Conservation (phyloP, 768 basidiomycete genomes). For the Trametes elegans region DNA sequence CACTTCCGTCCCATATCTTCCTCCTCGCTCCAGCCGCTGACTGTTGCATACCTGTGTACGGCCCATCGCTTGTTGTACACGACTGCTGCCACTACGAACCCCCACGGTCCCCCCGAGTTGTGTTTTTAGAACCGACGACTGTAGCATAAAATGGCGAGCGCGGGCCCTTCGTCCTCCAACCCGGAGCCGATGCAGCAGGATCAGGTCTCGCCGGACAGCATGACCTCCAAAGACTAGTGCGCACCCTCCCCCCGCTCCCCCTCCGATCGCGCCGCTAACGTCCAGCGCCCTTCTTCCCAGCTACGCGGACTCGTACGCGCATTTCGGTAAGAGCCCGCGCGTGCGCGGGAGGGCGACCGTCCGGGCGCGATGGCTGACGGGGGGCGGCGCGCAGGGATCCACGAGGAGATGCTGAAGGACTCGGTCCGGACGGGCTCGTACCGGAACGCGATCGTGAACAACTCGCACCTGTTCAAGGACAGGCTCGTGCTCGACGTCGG, state of each 20-base stretch:
- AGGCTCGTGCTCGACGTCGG: constrained; percentile 98
- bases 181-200: constrained; percentile 26
- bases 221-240: constrained; percentile 91
- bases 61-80: neutral
- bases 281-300: constrained; percentile 42
- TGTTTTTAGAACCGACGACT: neutral
- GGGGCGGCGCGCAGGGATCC: constrained; percentile 63
- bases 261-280: constrained; percentile 17
- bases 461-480: constrained; percentile 91
- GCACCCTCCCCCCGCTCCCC: constrained; percentile 24
- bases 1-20: neutral
- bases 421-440: constrained; percentile 93
- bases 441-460: constrained; percentile 91
- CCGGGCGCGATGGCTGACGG: neutral
- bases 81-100: no score
- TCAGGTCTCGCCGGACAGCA: constrained; percentile 20
- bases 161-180: constrained; percentile 29
- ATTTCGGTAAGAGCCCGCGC: constrained; percentile 60
- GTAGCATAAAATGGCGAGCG: constrained; percentile 26
- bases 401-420: constrained; percentile 99
- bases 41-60: neutral
- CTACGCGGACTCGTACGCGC: constrained; percentile 95
- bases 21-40: neutral
- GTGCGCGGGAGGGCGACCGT: no score
- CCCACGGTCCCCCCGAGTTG: no score